Evolutionary conservation across 2,329 filamentous ascomycete species (phyloP).

Genomic region (Ophiostoma australiae): DNA sequence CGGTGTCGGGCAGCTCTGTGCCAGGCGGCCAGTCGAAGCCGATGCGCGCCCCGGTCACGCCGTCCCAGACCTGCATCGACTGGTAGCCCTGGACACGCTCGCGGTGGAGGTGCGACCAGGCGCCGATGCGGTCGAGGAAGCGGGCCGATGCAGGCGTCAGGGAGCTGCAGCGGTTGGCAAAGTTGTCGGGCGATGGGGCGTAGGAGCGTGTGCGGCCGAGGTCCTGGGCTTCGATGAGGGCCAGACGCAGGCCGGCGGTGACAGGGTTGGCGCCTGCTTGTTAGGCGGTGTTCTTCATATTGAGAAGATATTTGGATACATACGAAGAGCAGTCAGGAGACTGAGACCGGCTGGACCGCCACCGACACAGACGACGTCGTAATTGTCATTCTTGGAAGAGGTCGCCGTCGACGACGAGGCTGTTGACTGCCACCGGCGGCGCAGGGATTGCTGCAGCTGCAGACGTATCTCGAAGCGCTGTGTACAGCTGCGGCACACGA

Average conservation of each 20-base stretch:
- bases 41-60: conserved; percentile 78
- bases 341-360: conserved; percentile 87
- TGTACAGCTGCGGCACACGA: conserved; percentile 46
- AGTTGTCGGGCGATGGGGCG: conserved; percentile 62
- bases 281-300: neutral
- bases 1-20: conserved; percentile 36
- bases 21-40: conserved; percentile 70
- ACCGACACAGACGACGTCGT: conserved; percentile 88
- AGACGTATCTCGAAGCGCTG: conserved; percentile 31
- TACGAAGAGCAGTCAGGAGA: conserved; percentile 71
- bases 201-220: conserved; percentile 64
- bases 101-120: conserved; percentile 71
- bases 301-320: conserved; percentile 29
- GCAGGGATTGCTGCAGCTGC: conserved; percentile 40
- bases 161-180: conserved; percentile 93
- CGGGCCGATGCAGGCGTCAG: conserved; percentile 82
- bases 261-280: conserved; percentile 63
- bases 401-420: neutral
- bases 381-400: conserved; percentile 60
- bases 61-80: conserved; percentile 98
- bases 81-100: conserved; percentile 80
- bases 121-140: conserved; percentile 78
- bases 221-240: conserved; percentile 86
- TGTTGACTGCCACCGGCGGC: conserved; percentile 29
- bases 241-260: conserved; percentile 74